Base-by-base conservation (phyloP, 345 rosid species). In the Citrus hindsii region DNA sequence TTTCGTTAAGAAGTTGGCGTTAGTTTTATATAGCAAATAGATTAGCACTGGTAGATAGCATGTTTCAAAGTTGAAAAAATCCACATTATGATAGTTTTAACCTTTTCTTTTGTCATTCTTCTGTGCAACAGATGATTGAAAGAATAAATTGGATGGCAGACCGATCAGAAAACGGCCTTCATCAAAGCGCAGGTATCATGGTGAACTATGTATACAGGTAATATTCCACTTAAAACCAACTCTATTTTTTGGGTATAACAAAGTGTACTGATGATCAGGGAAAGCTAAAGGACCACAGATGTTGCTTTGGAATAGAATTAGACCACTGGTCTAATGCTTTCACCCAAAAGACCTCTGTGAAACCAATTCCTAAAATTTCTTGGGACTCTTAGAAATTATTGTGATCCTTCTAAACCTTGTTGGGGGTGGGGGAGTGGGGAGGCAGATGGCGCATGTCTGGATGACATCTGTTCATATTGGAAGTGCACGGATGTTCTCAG, bases 141-240 rank as follows among this genome's bases (percentile, higher is more conserved):
- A 91, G 97, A 85, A 84, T 96, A 84, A 96, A 94, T 66, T 96
- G 98, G 99, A 92, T 96, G 98, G 98, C 97, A 2, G 94, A 92
- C 79, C 78, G 46, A 62, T 92, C 97, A 4, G 92, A 90, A 76
- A 94, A 89, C 82, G 95, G 94, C 56, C 83, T 90, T 71, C 65
- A 63, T 38, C 97, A 91, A 75, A 92, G 98, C 82, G 94, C 86
- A 68, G 94, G 98, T 79, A 89, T 94, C 68, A 92, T 94, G 98
- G 98, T 92, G 71, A 96, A 94, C 81, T 94, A 92, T 65, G 87
- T 91, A 70, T 96, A 96, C 85, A 94, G 98, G 98, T 94, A 85
- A 71, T 65, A 30, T 74, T 66, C 28, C n/a, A 6, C 56, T 74
- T 33, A 72, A 72, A 25, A 30, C 14, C 74, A 46, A 35, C 37